Conservation (phyloP, 2,329 filamentous ascomycete genomes). For the Colletotrichum sp. region DNA sequence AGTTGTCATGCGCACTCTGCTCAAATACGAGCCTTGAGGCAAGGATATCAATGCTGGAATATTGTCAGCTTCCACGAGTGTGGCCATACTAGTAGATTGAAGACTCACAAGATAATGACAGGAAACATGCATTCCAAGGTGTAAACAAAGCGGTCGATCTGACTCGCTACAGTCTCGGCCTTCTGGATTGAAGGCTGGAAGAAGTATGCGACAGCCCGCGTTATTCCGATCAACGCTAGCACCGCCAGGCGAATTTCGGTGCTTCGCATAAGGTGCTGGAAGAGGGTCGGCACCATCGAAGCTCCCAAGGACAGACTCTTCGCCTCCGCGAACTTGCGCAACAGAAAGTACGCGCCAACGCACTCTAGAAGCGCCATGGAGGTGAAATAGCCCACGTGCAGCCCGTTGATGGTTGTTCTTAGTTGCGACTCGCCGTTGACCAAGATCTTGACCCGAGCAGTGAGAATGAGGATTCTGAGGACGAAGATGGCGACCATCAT, state of each 20-base stretch:
- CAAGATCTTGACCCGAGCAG: slow-evolving; percentile 14
- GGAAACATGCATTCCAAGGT: slow-evolving; percentile 46
- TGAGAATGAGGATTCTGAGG: slow-evolving; percentile 30
- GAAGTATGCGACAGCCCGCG: slow-evolving; percentile 42
- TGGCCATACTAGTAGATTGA: not conserved
- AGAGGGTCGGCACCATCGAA: slow-evolving; percentile 32
- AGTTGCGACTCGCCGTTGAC: slow-evolving; percentile 22
- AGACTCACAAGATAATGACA: slow-evolving; percentile 24
- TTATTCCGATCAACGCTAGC: slow-evolving; percentile 40
- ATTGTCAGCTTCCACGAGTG: not conserved
- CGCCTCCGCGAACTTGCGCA: slow-evolving; percentile 39
- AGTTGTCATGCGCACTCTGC: not conserved
- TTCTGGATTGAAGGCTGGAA: slow-evolving; percentile 39
- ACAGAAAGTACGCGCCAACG: slow-evolving; percentile 42
- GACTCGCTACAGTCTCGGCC: slow-evolving; percentile 37
- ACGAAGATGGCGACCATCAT: slow-evolving; percentile 58
- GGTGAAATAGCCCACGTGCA: slow-evolving; percentile 47
- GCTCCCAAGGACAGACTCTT: slow-evolving; percentile 32
- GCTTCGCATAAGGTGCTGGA: slow-evolving; percentile 41
- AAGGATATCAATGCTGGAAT: slow-evolving; percentile 28
- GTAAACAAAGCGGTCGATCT: slow-evolving; percentile 46
- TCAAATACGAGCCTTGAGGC: slow-evolving; percentile 33
- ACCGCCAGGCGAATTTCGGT: slow-evolving; percentile 43
- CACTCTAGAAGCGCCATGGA: slow-evolving; percentile 43
- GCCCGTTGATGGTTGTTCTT: slow-evolving; percentile 28